Percentiles rank a stretch among this genome's conserved stretches.
Conservation (phyloP, 139 green algal genomes). For the Haematococcus lacustris region DNA sequence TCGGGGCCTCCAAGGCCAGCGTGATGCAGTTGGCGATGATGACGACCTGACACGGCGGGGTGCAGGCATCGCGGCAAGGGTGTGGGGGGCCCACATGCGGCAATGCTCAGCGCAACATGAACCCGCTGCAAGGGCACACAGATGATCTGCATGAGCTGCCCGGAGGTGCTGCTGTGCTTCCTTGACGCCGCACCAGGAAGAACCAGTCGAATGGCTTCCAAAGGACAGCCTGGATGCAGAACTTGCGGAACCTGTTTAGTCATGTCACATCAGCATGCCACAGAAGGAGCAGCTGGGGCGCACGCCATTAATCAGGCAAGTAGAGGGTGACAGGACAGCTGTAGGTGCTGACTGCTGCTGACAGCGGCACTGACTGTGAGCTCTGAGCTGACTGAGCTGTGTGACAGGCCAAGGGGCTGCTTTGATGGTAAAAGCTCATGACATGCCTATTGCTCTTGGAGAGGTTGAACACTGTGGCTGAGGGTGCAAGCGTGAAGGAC, state of each 20-base stretch:
- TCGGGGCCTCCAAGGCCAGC: background rate
- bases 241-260: background rate
- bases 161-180: too few species aligned
- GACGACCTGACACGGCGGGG: too few species aligned
- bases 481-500: too few species aligned
- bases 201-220: background rate
- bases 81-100: too few species aligned
- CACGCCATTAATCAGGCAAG: background rate
- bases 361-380: background rate
- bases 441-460: too few species aligned
- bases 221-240: background rate
- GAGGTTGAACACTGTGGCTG: too few species aligned
- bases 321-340: background rate
- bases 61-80: too few species aligned
- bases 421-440: too few species aligned
- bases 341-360: background rate
- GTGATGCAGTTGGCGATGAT: conserved; percentile 1
- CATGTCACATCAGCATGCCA: background rate
- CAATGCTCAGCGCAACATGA: too few species aligned
- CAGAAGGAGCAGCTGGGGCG: background rate
- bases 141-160: too few species aligned
- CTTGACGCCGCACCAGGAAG: background rate
- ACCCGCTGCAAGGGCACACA: too few species aligned
- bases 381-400: background rate
- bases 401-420: too few species aligned